These are phyloP conservation scores for Cenchrus fungigraminus DNA, from an alignment of 176 grass and related monocot species.

Conservation along the genomic window DNA sequence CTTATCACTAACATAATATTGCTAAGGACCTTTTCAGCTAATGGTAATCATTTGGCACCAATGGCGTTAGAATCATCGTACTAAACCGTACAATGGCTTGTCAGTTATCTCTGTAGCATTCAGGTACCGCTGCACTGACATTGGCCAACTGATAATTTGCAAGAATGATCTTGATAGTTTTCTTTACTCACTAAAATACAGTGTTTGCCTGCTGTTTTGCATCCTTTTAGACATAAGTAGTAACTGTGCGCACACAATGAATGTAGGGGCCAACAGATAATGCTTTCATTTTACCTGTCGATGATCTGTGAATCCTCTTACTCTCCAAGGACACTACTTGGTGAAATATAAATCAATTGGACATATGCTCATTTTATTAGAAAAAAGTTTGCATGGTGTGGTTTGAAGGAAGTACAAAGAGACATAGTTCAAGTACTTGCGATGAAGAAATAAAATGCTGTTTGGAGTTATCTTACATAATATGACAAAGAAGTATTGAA, in stretches of 20 bases:
- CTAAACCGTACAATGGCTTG: neutral
- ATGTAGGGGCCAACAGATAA: neutral
- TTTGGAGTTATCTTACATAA: neutral
- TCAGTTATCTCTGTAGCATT: neutral
- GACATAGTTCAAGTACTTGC: neutral
- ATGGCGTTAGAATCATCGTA: neutral
- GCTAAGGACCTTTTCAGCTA: neutral
- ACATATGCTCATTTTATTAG: neutral
- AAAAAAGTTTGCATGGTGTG: neutral
- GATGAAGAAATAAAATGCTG: neutral
- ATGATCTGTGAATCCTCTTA: neutral
- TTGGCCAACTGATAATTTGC: neutral
- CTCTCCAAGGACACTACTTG: neutral
- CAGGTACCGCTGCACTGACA: neutral
- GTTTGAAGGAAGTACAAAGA: neutral
- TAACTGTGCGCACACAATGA: neutral
- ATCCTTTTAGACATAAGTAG: neutral
- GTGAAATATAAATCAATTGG: conserved; percentile 5
- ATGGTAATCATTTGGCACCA: neutral
- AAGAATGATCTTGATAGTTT: neutral
- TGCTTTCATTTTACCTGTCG: neutral
- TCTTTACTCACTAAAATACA: conserved; percentile 14
- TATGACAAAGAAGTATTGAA: neutral
- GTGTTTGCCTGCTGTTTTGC: neutral
- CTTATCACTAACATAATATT: neutral